Conservation (phyloP, 2,329 filamentous ascomycete species). For the Myriosclerotinia duriaeana region DNA sequence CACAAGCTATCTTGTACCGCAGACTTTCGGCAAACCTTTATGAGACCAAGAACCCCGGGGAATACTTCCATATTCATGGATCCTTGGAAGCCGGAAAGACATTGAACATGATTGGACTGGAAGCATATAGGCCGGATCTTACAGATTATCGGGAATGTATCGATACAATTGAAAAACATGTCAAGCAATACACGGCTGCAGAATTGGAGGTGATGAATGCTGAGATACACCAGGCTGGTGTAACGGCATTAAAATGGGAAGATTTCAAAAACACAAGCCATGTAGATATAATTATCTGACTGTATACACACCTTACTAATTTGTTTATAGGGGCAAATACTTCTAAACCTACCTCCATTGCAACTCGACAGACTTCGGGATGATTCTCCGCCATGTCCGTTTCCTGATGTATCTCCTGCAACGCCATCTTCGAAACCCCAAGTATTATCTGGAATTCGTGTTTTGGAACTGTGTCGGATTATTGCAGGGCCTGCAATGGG, state of each 20-base stretch:
- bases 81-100: conserved; percentile 70
- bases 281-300: conserved; percentile 42
- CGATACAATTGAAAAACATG: conserved; percentile 57
- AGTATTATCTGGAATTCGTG: conserved; percentile 60
- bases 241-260: conserved; percentile 57
- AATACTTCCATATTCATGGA: conserved; percentile 75
- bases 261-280: conserved; percentile 58
- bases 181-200: conserved; percentile 52
- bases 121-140: conserved; percentile 59
- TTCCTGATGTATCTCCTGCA: conserved; percentile 36
- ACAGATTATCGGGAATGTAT: conserved; percentile 60
- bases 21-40: conserved; percentile 73
- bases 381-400: conserved; percentile 45
- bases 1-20: conserved; percentile 70
- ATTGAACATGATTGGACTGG: conserved; percentile 67
- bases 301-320: background rate
- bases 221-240: conserved; percentile 57
- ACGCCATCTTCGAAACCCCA: conserved; percentile 28
- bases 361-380: conserved; percentile 51
- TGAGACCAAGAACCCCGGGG: conserved; percentile 61
- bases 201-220: conserved; percentile 61
- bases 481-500: conserved; percentile 74
- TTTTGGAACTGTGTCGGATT: conserved; percentile 72
- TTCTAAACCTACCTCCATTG: conserved; percentile 47
- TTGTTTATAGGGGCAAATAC: conserved; percentile 42